A percentile compares a stretch with the other conserved stretches of the same genome.
Evolutionary conservation across 1,284 basidiomycete genomes (phyloP).

Genomic region (Anthracocystis setariae): DNA sequence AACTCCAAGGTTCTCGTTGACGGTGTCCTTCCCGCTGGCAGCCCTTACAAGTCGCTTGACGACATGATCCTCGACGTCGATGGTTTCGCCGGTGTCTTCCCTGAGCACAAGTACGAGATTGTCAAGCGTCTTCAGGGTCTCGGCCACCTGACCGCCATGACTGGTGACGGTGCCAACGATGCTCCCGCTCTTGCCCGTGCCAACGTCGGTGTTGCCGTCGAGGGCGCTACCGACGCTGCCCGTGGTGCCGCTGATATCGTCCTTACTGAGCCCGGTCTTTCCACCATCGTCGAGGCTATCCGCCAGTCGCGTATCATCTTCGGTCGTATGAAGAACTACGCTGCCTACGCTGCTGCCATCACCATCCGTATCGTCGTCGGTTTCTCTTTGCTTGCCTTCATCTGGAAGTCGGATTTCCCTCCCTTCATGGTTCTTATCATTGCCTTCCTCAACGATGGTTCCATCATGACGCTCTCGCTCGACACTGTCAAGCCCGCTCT

Average conservation of each 20-base stretch:
- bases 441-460: conserved; percentile 94
- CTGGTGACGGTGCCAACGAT: conserved; percentile 97
- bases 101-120: conserved; percentile 92
- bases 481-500: conserved; percentile 93
- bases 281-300: conserved; percentile 95
- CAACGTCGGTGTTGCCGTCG: conserved; percentile 96
- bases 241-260: conserved; percentile 96
- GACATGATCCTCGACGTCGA: conserved; percentile 89
- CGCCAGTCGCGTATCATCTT: conserved; percentile 94
- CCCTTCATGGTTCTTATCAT: conserved; percentile 99
- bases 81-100: conserved; percentile 95
- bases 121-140: conserved; percentile 93
- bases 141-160: conserved; percentile 71
- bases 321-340: conserved; percentile 97
- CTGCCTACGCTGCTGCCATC: conserved; percentile 84
- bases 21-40: conserved; percentile 79
- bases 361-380: conserved; percentile 98
- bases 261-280: conserved; percentile 92
- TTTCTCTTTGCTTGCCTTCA: conserved; percentile 93
- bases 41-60: conserved; percentile 79
- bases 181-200: conserved; percentile 82
- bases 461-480: conserved; percentile 95
- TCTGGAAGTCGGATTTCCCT: conserved; percentile 97
- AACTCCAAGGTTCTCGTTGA: conserved; percentile 93
- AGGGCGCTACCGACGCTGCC: conserved; percentile 91